Conservation (phyloP, 345 rosid species). For the Populus alba region DNA sequence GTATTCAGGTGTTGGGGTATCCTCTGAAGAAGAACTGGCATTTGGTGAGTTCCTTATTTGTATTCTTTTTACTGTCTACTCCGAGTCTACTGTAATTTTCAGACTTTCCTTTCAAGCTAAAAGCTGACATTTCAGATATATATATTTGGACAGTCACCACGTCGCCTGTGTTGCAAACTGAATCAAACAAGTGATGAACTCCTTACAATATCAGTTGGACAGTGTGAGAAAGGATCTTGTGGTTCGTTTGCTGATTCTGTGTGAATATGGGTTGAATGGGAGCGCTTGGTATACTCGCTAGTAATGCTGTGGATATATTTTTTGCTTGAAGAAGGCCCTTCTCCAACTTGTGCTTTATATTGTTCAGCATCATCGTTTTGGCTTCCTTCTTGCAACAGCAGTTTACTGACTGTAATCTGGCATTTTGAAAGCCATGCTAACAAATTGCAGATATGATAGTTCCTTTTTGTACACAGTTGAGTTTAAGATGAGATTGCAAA, state of each 20-base stretch:
- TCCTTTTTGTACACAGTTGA: slow-evolving; percentile 26
- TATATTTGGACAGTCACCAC: slow-evolving; percentile 52
- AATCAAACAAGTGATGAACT: slow-evolving; percentile 41
- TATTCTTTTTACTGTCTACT: not conserved
- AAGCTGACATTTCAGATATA: not conserved
- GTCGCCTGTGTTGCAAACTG: slow-evolving; percentile 75
- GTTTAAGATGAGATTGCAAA: slow-evolving; percentile 28
- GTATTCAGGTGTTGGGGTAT: slow-evolving; percentile 55
- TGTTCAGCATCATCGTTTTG: slow-evolving; percentile 8
- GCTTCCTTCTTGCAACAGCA: slow-evolving; percentile 12
- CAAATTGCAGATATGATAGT: slow-evolving; percentile 35
- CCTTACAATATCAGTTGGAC: slow-evolving; percentile 63
- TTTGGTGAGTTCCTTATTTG: slow-evolving; percentile 48
- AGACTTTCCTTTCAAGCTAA: not conserved
- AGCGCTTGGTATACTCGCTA: slow-evolving; percentile 14
- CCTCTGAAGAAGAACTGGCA: slow-evolving; percentile 72
- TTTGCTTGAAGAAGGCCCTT: slow-evolving; percentile 29
- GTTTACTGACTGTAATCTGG: slow-evolving; percentile 23
- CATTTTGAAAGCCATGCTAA: slow-evolving; percentile 21
- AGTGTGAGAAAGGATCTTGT: slow-evolving; percentile 54
- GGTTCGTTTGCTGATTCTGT: slow-evolving; percentile 45
- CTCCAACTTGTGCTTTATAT: slow-evolving; percentile 24
- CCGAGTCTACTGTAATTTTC: not conserved
- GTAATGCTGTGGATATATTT: slow-evolving; percentile 17
- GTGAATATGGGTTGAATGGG: slow-evolving; percentile 28